Evolutionary conservation across 805 yeast genomes (phyloP).

Genomic region (Pachysolen tannophilus): DNA sequence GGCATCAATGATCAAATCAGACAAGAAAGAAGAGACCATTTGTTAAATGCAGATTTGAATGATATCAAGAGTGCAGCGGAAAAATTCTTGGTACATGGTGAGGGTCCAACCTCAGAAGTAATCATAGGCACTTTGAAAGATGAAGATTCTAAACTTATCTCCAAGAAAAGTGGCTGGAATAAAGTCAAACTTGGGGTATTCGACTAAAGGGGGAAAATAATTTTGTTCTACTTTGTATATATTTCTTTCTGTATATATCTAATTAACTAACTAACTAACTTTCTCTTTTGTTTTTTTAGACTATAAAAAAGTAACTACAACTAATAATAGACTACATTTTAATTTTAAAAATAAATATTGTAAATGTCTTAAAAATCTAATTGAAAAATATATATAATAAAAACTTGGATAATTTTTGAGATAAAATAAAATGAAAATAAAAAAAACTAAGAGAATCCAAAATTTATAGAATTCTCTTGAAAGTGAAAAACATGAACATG

Average conservation of each 20-base stretch:
- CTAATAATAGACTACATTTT: neutral
- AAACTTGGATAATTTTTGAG: neutral
- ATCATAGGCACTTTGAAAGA: conserved; percentile 15
- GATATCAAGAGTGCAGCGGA: conserved; percentile 65
- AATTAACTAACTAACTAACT: neutral
- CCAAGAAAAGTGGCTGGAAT: neutral
- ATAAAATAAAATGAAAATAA: neutral
- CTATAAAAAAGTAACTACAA: neutral
- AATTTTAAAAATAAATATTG: neutral
- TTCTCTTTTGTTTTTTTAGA: neutral
- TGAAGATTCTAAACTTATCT: neutral
- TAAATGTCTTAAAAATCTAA: neutral
- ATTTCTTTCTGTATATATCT: neutral
- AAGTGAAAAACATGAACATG: no score
- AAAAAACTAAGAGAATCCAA: neutral
- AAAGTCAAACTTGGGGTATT: neutral
- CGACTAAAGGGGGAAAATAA: no score
- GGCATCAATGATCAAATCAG: conserved; percentile 73
- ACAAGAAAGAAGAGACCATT: conserved; percentile 68
- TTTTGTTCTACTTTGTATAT: neutral
- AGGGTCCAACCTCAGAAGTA: conserved; percentile 15
- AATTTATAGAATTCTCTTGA: neutral
- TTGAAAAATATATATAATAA: neutral
- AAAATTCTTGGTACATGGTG: conserved; percentile 40
- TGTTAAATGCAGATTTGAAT: conserved; percentile 54